Conservation (phyloP, 257 asterid genomes). For the Leonotis leonurus region DNA sequence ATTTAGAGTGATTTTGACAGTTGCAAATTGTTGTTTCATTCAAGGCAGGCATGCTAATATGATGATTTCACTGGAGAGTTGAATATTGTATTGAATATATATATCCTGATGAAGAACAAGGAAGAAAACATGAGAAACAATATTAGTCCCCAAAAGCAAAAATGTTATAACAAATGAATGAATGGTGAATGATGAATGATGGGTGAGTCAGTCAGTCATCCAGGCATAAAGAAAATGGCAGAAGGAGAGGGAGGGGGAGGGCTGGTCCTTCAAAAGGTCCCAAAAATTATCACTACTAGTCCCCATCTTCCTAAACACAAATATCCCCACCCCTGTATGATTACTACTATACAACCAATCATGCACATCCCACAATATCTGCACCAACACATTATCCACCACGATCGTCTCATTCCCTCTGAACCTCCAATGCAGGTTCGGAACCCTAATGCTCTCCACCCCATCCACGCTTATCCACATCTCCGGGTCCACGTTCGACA, state of each 20-base stretch:
- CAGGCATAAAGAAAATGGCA: constrained; percentile 82
- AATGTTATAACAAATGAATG: no score
- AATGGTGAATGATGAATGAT: no score
- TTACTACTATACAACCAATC: constrained; percentile 57
- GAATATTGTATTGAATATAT: no score
- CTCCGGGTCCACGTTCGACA: constrained; percentile 59
- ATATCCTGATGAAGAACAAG: no score
- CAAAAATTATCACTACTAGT: background rate
- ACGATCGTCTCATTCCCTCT: constrained; percentile 68
- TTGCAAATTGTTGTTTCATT: no score
- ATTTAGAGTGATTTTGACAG: no score
- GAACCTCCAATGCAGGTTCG: constrained; percentile 82
- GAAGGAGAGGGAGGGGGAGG: constrained; percentile 31
- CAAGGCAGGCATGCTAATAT: no score
- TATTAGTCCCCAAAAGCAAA: no score
- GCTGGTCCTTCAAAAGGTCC: constrained; percentile 14
- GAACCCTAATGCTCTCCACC: constrained; percentile 43
- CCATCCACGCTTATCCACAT: constrained; percentile 88
- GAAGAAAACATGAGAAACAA: no score
- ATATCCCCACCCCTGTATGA: constrained; percentile 48
- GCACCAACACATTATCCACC: constrained; percentile 54
- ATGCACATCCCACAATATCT: constrained; percentile 82
- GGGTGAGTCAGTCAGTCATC: constrained; percentile 52
- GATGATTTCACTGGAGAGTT: no score
- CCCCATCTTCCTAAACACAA: constrained; percentile 46